These are phyloP conservation scores for button mushroom (Agaricus bisporus) DNA, from an alignment of 768 basidiomycete species.

Conservation along the genomic window DNA sequence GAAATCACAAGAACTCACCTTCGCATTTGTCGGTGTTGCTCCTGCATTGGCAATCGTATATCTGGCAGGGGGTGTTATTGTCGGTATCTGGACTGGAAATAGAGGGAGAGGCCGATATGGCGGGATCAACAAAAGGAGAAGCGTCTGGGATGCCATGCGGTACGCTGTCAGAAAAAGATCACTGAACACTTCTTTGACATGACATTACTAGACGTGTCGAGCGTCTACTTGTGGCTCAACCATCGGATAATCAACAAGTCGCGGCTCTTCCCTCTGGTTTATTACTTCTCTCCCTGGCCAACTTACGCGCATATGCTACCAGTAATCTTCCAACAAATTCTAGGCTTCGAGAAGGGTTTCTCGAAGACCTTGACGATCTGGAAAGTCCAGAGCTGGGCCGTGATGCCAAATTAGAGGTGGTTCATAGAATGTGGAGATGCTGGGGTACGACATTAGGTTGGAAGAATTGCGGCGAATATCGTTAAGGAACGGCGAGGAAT, in stretches of 20 bases:
- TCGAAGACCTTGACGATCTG: slow-evolving; percentile 80
- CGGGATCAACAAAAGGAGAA: slow-evolving; percentile 43
- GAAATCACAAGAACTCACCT: slow-evolving; percentile 91
- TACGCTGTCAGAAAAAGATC: slow-evolving; percentile 17
- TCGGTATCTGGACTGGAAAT: slow-evolving; percentile 43
- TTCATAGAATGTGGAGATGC: slow-evolving; percentile 85
- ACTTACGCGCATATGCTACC: slow-evolving; percentile 61
- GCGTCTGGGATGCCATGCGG: slow-evolving; percentile 74
- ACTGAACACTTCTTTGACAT: not conserved
- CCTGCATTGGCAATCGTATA: slow-evolving; percentile 83
- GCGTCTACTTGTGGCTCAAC: slow-evolving; percentile 43
- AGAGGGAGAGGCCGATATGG: slow-evolving; percentile 49
- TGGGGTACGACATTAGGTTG: slow-evolving; percentile 74
- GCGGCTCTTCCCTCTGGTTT: slow-evolving; percentile 66
- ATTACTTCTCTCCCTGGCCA: slow-evolving; percentile 63
- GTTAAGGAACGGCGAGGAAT: not conserved
- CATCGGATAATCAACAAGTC: slow-evolving; percentile 16
- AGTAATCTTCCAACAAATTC: slow-evolving; percentile 49
- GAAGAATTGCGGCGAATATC: slow-evolving; percentile 22
- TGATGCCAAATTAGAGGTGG: slow-evolving; percentile 67
- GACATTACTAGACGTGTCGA: slow-evolving; percentile 52
- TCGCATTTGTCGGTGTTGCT: slow-evolving; percentile 95
- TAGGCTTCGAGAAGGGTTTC: slow-evolving; percentile 66
- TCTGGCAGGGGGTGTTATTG: slow-evolving; percentile 47
- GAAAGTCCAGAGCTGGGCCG: slow-evolving; percentile 67